These are phyloP conservation scores for Pseudogymnoascus sp. DNA, from an alignment of 2,329 filamentous ascomycete species.

Conservation along the genomic window DNA sequence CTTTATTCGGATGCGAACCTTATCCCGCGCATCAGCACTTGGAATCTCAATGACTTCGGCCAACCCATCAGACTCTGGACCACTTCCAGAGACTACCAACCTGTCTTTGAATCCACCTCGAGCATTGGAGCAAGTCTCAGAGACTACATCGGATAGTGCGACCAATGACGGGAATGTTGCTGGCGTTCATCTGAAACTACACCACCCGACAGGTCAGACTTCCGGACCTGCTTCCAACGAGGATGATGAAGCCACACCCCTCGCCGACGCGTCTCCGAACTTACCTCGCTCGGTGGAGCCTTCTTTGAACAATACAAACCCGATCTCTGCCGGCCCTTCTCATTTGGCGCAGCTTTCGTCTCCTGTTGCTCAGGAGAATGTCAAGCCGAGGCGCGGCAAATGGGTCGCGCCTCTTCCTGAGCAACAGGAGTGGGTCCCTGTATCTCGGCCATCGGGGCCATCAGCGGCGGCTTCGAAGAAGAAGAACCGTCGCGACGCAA, in stretches of 20 bases:
- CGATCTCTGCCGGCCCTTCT: neutral
- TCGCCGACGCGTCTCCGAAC: neutral
- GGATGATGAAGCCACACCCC: neutral
- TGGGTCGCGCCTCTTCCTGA: neutral
- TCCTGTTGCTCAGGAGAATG: neutral
- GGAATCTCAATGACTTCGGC: neutral
- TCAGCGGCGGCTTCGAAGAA: neutral
- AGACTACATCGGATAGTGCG: neutral
- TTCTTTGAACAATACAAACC: neutral
- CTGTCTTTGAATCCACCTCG: neutral
- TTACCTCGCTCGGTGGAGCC: neutral
- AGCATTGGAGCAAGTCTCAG: neutral
- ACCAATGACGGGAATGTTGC: neutral
- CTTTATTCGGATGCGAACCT: constrained; percentile 10
- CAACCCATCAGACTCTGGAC: neutral
- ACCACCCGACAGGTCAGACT: neutral
- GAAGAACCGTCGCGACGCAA: neutral
- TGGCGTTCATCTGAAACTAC: neutral
- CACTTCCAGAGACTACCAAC: neutral
- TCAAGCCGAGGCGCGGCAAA: neutral
- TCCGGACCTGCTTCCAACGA: neutral
- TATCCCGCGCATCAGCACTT: constrained; percentile 8
- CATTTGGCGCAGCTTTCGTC: neutral
- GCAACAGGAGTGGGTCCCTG: neutral
- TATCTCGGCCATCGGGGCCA: neutral